Conservation (phyloP, 495 filamentous ascomycete species). For the Neurospora sublineolata region DNA sequence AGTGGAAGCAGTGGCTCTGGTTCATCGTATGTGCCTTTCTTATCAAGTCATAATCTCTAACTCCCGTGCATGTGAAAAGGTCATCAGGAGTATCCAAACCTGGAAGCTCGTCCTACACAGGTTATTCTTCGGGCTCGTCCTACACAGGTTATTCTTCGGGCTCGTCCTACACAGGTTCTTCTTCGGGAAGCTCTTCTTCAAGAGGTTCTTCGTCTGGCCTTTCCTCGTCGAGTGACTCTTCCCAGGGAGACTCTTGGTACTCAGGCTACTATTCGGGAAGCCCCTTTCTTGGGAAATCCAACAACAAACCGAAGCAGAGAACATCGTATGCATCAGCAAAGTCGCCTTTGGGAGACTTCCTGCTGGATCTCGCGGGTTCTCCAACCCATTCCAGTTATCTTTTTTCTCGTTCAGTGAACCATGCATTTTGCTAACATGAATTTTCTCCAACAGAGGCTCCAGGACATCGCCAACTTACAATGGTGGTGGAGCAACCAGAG, state of each 20-base stretch:
- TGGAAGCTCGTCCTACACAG: neutral
- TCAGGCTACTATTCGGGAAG: neutral
- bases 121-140: neutral
- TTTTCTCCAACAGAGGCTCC: neutral
- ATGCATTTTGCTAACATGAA: neutral
- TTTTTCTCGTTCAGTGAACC: neutral
- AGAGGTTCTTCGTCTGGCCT: neutral
- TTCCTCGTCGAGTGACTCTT: neutral
- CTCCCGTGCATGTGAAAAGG: neutral
- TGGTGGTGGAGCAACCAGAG: slow-evolving; percentile 51
- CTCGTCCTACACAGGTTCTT: neutral
- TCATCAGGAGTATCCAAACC: neutral
- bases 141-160: neutral
- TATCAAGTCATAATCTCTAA: neutral
- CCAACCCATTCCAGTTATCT: neutral
- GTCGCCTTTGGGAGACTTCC: neutral
- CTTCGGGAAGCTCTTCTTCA: neutral
- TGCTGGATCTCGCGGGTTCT: neutral
- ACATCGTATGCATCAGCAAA: neutral
- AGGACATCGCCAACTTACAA: slow-evolving; percentile 33
- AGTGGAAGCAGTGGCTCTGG: neutral
- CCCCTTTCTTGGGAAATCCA: neutral
- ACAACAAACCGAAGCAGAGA: neutral
- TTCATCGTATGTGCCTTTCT: slow-evolving; percentile 1
- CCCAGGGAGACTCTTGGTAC: neutral